phyloP scores from a whole-genome alignment of 257 asterid species.

The Rehmannia glutinosa region DNA sequence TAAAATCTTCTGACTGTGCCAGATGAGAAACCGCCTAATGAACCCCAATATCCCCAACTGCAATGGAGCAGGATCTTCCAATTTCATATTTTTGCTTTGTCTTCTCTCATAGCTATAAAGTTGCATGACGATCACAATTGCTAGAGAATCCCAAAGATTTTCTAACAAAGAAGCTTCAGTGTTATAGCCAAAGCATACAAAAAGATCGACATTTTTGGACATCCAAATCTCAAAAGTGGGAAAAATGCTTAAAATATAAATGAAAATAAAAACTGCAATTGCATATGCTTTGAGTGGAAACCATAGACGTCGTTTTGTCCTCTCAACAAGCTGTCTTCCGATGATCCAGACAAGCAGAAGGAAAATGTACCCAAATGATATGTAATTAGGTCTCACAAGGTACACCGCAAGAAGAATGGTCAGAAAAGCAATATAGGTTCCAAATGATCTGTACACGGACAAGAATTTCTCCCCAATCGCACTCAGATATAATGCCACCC shows the following conservation, averaged over 20 bases:
- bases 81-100: slow-evolving; percentile 64
- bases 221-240: slow-evolving; percentile 84
- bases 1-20: slow-evolving; percentile 95
- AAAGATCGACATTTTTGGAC: slow-evolving; percentile 64
- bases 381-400: slow-evolving; percentile 80
- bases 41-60: slow-evolving; percentile 82
- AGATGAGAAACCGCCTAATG: slow-evolving; percentile 67
- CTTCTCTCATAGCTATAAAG: slow-evolving; percentile 98
- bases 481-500: slow-evolving; percentile 84
- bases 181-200: slow-evolving; percentile 63
- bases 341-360: slow-evolving; percentile 94
- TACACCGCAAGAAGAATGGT: slow-evolving; percentile 87
- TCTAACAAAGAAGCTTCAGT: slow-evolving; percentile 59
- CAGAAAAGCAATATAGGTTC: slow-evolving; percentile 86
- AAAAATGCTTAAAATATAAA: slow-evolving; percentile 69
- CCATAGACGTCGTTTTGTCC: slow-evolving; percentile 87
- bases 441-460: slow-evolving; percentile 83
- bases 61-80: slow-evolving; percentile 50
- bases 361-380: slow-evolving; percentile 84
- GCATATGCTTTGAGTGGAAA: slow-evolving; percentile 91
- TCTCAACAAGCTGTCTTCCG: slow-evolving; percentile 90
- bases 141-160: slow-evolving; percentile 90
- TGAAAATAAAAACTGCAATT: slow-evolving; percentile 61
- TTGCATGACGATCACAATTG: slow-evolving; percentile 92
- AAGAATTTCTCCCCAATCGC: slow-evolving; percentile 82